Conservation (phyloP, 805 yeast genomes). For the Candida coquimbonensis region DNA sequence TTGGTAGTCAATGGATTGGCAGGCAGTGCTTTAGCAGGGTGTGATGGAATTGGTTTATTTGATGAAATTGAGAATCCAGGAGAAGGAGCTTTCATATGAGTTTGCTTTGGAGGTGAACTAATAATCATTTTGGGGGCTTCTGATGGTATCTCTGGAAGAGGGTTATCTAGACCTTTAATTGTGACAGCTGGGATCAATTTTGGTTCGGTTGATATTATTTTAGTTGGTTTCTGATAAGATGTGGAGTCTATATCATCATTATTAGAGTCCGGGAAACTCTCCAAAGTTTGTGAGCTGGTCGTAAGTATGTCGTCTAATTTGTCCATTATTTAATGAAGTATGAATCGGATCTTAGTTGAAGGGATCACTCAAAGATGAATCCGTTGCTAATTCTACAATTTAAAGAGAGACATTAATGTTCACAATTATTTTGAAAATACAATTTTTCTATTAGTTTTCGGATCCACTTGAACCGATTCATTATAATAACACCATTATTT, state of each 20-base stretch:
- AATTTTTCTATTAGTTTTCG: neutral
- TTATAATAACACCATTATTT: neutral
- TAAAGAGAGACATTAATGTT: no score
- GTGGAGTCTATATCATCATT: neutral
- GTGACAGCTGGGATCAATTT: no score
- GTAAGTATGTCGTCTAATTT: no score
- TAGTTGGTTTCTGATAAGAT: neutral
- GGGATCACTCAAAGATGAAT: no score
- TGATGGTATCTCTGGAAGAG: no score
- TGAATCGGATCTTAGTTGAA: no score
- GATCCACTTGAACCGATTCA: neutral
- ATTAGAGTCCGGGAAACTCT: no score
- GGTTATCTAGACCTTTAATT: no score
- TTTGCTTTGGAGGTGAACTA: constrained; percentile 8
- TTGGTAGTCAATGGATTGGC: constrained; percentile 47
- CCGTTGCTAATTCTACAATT: no score
- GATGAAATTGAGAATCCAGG: constrained; percentile 4
- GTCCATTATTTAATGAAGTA: neutral
- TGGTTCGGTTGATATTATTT: neutral
- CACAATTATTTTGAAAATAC: no score
- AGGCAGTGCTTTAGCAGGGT: constrained; percentile 34
- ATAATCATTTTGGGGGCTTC: neutral
- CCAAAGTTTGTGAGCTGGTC: no score
- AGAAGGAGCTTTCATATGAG: constrained; percentile 2
- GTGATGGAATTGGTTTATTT: neutral